phyloP scores from a whole-genome alignment of 495 filamentous ascomycete genomes.

The Friedmanniomyces endolithicus region DNA sequence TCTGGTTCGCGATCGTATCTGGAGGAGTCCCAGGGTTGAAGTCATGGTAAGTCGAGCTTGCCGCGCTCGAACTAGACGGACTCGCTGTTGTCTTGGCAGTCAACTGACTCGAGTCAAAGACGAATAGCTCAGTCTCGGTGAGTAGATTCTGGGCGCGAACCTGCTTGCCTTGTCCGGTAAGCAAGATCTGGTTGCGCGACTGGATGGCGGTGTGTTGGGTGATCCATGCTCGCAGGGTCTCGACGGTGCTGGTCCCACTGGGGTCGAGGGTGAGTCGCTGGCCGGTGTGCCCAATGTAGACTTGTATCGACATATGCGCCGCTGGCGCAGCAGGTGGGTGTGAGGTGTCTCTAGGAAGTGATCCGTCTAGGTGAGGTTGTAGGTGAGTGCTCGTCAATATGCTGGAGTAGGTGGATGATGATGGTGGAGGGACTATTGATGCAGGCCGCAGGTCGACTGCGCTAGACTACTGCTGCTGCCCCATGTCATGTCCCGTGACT shows the following conservation, averaged over 20 bases:
- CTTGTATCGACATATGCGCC: conserved; percentile 56
- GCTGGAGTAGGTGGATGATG: not conserved
- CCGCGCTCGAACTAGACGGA: conserved; percentile 34
- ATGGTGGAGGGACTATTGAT: not conserved
- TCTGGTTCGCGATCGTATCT: conserved; percentile 58
- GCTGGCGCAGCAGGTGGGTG: not conserved
- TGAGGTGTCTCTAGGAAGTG: not conserved
- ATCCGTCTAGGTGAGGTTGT: not conserved
- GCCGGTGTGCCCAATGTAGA: conserved; percentile 82
- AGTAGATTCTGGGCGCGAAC: conserved; percentile 62
- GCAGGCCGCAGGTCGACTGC: not conserved
- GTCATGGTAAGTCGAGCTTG: conserved; percentile 25
- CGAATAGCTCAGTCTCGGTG: conserved; percentile 75
- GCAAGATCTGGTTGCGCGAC: conserved; percentile 58
- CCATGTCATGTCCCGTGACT: not conserved
- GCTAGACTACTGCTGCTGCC: not conserved
- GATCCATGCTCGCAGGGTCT: conserved; percentile 58
- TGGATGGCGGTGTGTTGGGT: conserved; percentile 53
- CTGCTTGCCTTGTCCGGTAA: conserved; percentile 71
- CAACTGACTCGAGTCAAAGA: conserved; percentile 50
- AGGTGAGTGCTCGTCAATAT: not conserved
- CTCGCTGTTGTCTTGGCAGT: conserved; percentile 34
- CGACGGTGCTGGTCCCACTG: conserved; percentile 49
- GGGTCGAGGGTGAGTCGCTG: conserved; percentile 64
- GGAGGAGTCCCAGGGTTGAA: conserved; percentile 45